Base-by-base conservation (phyloP, 768 basidiomycete species). In the Leccinum incarnatum region DNA sequence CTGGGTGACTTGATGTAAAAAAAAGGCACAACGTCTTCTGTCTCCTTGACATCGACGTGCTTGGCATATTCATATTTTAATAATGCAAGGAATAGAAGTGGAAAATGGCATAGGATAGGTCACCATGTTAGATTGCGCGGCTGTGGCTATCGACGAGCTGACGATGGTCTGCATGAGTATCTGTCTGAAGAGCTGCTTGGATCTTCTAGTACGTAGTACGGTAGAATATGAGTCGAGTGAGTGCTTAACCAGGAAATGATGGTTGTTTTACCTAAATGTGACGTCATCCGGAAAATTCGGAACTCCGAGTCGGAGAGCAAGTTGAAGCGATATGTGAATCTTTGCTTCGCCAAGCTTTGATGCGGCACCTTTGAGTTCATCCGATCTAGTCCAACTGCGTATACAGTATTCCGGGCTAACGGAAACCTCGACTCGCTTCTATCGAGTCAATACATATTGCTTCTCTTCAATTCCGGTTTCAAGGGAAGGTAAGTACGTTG, bases 1-100 rank as follows among this genome's bases (percentile, higher is more conserved):
- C 75, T 95, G 42, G 86, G 88, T 42, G 92, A 94, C 65, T 73
- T 94, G 53, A 74, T 92, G 70, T 91, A 78, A 82, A 64, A 65
- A 37, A 29, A 55, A 51, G 6, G 48, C 12, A 8, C 15, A 51
- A 23, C 9, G n/a, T 37, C 21, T 51, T 54, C 40, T 49, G 59
- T 48, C 11, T 25, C 23, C 46, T 48, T 25, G 46, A 42, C 53
- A 32, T 32, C 47, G 36, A 49, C 29, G 9, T 36, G 51, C 59
- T 56, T 58, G 49, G 47, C 40, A 42, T 42, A 42, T 42, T 34
- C 8, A 15, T 58, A 15, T 55, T 37, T 50, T 50, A 57, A 48
- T 60, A 36, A 15, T 60, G 36, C 11, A 50, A 29, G 51, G 37
- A 8, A 54, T 47, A 19, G 32, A 30, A 49, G n/a, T 53, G 51